Evolutionary conservation across 2,329 filamentous ascomycete species (phyloP).

Genomic region (Huntiella omanensis): DNA sequence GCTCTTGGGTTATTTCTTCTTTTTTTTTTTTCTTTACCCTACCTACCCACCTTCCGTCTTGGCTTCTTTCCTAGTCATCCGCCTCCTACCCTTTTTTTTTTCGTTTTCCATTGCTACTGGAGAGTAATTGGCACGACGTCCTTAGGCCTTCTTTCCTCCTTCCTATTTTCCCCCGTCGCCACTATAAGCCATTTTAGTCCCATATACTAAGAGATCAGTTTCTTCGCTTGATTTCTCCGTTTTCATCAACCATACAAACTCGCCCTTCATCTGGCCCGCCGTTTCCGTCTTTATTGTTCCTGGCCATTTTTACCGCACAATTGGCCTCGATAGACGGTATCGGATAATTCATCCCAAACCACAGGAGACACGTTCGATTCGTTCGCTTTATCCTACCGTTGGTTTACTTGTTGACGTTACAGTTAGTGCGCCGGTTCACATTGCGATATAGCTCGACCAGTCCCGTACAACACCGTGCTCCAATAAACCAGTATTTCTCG

Average conservation of each 20-base stretch:
- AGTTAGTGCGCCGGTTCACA: too few relatives aligned
- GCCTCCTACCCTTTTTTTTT: background rate
- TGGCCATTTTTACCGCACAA: too few relatives aligned
- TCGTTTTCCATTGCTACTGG: constrained; percentile 1
- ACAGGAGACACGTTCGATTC: too few relatives aligned
- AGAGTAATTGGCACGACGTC: background rate
- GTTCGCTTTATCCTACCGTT: too few relatives aligned
- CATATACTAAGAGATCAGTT: background rate
- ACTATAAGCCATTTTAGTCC: background rate
- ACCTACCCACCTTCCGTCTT: background rate
- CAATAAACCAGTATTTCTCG: too few relatives aligned
- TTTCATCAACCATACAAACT: background rate
- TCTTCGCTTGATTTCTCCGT: constrained; percentile 1
- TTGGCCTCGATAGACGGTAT: too few relatives aligned
- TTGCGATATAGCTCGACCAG: too few relatives aligned
- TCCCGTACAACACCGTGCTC: too few relatives aligned
- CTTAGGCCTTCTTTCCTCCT: background rate
- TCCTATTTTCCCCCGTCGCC: background rate
- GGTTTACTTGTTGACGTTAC: too few relatives aligned
- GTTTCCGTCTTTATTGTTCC: too few relatives aligned
- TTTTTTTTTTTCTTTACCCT: constrained; percentile 6
- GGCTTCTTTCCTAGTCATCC: background rate
- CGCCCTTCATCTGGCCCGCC: too few relatives aligned
- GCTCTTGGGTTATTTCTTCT: background rate
- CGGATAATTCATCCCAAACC: too few relatives aligned